Conservation (phyloP, 805 yeast species). For the Starmerella khaoyaiensis region DNA sequence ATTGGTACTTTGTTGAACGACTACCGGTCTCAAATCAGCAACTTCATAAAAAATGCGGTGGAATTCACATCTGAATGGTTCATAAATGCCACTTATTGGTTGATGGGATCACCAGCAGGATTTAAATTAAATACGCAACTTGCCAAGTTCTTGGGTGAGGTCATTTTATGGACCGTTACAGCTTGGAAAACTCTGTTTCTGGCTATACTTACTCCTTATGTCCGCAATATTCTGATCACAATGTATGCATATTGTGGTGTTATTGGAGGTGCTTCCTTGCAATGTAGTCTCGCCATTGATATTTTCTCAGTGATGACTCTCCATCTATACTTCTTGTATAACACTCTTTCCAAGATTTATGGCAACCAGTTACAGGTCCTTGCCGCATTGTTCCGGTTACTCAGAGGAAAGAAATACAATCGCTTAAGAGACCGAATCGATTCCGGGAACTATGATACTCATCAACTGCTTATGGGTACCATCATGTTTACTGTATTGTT, state of each 20-base stretch:
- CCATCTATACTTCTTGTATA: slow-evolving; percentile 66
- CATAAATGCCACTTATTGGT: slow-evolving; percentile 45
- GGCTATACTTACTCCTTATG: background rate
- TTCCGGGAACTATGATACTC: slow-evolving; percentile 68
- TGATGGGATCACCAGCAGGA: slow-evolving; percentile 87
- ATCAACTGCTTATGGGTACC: slow-evolving; percentile 80
- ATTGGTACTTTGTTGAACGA: slow-evolving; percentile 35
- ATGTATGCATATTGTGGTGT: slow-evolving; percentile 30
- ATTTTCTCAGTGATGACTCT: slow-evolving; percentile 46
- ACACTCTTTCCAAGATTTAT: slow-evolving; percentile 66
- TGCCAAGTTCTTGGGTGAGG: slow-evolving; percentile 72
- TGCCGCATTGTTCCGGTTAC: slow-evolving; percentile 64
- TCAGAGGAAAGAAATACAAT: slow-evolving; percentile 81
- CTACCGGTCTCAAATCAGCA: slow-evolving; percentile 21
- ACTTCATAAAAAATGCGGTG: slow-evolving; percentile 25
- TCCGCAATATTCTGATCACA: slow-evolving; percentile 4
- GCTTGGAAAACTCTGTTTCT: slow-evolving; percentile 38
- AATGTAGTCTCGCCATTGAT: slow-evolving; percentile 56
- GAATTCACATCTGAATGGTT: background rate
- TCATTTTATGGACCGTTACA: slow-evolving; percentile 71
- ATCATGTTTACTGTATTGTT: slow-evolving; percentile 66
- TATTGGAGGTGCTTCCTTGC: slow-evolving; percentile 52
- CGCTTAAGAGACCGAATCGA: slow-evolving; percentile 76
- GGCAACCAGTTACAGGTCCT: slow-evolving; percentile 58
- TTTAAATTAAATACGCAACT: slow-evolving; percentile 79